These are phyloP conservation scores for Rhodotorula paludigena DNA, from an alignment of 768 basidiomycete genomes.

Conservation along the genomic window DNA sequence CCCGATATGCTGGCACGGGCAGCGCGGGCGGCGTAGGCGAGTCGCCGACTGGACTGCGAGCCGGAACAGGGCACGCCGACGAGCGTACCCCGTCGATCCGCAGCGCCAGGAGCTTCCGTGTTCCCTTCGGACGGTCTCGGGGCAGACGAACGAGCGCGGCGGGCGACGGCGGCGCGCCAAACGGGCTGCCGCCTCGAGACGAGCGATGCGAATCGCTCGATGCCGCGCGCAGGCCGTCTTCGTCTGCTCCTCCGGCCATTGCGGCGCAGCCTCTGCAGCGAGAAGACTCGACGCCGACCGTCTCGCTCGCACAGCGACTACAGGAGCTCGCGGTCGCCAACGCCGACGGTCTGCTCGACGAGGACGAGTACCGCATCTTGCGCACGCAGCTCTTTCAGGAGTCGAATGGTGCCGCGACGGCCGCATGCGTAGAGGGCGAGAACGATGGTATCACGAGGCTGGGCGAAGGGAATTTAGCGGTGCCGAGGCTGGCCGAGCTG, in stretches of 20 bases:
- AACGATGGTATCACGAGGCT: not conserved
- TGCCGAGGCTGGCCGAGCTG: slow-evolving; percentile 2
- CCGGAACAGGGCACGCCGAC: too few species aligned
- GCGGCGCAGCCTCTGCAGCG: not conserved
- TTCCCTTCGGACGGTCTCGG: too few species aligned
- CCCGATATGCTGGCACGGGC: too few species aligned
- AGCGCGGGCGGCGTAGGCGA: not conserved
- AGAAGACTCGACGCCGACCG: not conserved
- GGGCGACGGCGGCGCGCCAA: too few species aligned
- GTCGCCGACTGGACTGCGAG: too few species aligned
- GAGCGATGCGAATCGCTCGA: too few species aligned
- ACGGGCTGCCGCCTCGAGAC: too few species aligned
- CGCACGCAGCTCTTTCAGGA: slow-evolving; percentile 33
- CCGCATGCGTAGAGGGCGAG: not conserved
- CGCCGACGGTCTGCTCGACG: slow-evolving; percentile 39
- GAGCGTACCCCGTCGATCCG: too few species aligned
- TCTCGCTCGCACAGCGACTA: slow-evolving; percentile 26
- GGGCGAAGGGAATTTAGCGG: not conserved
- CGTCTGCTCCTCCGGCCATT: not conserved
- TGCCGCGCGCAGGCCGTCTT: not conserved
- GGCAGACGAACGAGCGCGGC: too few species aligned
- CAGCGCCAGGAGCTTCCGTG: too few species aligned
- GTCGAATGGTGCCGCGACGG: not conserved
- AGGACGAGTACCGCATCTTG: slow-evolving; percentile 40
- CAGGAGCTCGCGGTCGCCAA: slow-evolving; percentile 39